These are phyloP conservation scores for Xylaria sp. DNA, from an alignment of 2,329 filamentous ascomycete species.

Conservation along the genomic window DNA sequence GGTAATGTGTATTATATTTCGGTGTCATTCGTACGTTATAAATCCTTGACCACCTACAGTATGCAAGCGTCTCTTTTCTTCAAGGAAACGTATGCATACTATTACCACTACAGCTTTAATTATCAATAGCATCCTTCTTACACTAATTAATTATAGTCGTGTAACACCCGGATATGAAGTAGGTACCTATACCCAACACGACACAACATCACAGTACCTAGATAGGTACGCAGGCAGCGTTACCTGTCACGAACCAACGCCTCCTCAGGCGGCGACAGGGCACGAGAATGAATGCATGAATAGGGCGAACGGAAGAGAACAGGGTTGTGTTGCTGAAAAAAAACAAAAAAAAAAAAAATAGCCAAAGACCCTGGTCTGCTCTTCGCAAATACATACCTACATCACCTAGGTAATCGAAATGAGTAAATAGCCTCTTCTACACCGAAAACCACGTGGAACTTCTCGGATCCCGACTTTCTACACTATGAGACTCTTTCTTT, in stretches of 20 bases:
- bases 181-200: no score
- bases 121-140: no score
- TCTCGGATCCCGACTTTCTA: constrained; percentile 11
- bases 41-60: neutral
- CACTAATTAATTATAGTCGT: no score
- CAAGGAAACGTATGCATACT: neutral
- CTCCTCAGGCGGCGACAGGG: constrained; percentile 18
- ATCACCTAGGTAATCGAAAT: neutral
- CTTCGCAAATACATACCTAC: neutral
- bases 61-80: neutral
- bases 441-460: constrained; percentile 3
- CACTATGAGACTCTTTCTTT: no score
- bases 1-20: neutral
- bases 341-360: neutral
- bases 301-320: constrained; percentile 26
- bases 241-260: constrained; percentile 17
- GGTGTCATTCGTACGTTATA: neutral
- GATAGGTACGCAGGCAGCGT: constrained; percentile 1
- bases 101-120: no score
- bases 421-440: neutral
- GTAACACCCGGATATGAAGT: no score
- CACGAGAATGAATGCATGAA: constrained; percentile 1
- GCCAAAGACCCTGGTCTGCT: neutral
- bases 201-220: neutral
- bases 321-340: constrained; percentile 29